Base-by-base conservation (phyloP, 2,329 filamentous ascomycete genomes). In the Epichloe hybrida region DNA sequence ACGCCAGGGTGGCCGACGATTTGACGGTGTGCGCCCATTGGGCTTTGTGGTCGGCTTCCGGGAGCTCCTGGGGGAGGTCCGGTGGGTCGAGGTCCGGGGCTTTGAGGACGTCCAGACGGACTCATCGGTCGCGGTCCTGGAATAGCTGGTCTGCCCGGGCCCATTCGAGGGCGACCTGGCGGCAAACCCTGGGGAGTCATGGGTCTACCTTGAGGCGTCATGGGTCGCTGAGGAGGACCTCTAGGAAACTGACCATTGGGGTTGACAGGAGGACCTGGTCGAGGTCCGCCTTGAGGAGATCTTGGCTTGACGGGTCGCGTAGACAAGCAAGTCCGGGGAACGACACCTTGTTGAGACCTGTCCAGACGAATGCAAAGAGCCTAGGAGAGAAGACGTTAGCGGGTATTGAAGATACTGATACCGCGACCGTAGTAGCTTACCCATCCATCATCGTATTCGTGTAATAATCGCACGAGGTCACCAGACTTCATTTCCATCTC, bases 381-480 rank as follows among this genome's bases (percentile, higher is more conserved):
- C 87, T 46, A 8, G 35, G 13, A 39, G 13, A 39, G 11, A 15
- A 21, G 9, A 15, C 8, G 15, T 52, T 41, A 49, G 49, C 31
- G 31, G 4, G 17, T 27, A 6, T 17, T 46, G 5, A 21, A 17
- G 49, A 53, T 64, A 58, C 62, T 59, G 53, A 49, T 50, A 47
- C 52, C 40, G 31, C 13, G 44, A 21, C 9, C 8, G 27, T 21
- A 36, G 42, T 40, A 20, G 76, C 86, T 77, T 78, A 91, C 87
- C 93, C 93, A 98, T 61, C 93, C 93, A 69, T 98, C 93, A 64
- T 98, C 93, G 61, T 97, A 98, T 69, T 95, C 90, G 63, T 97
- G 91, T 49, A 97, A 74, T 56, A 98, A 73, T 56, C 91, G 80
- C 48, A 97, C 88, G 46, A 98, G 75, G 55, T 94, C 83, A 49